Evolutionary conservation across 257 asterid species (phyloP), one percentile per base, ranked within the genome.

Genomic region (Hygrophila difformis): DNA sequence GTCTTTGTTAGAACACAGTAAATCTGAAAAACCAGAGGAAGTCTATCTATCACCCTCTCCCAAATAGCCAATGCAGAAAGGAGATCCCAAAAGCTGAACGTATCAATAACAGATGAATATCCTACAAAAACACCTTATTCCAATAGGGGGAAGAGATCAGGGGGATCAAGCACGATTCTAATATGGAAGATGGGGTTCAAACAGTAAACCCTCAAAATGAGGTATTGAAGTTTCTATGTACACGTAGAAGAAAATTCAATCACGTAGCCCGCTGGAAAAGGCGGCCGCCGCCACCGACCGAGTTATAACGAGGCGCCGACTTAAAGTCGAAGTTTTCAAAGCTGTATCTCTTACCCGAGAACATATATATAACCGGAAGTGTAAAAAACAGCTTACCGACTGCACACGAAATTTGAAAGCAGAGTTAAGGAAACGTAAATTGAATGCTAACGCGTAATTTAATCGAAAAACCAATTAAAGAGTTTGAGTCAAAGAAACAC

Each of bases 191-290:
- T n/a, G n/a, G n/a, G n/a, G n/a, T n/a, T n/a, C n/a, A 22, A 10
- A 22, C 19, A 35, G 0, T 3, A 44, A 10, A 46, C 4, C 51
- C 22, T 33, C 21, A 18, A 45, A n/a, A 49, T 31, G 42, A 26
- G 26, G 6, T 20, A 5, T 1, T 5, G 12, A 33, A 6, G 10
- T 0, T 5, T 9, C 8, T 33, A 50, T 13, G 28, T 31, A n/a
- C 16, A 38, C 14, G 31, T 31, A 52, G 14, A 15, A 50, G 61
- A 63, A 68, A 56, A 43, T 51, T 65, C 72, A 63, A 53, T 17
- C 5, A 54, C 56, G 52, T n/a, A n/a, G n/a, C n/a, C n/a, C 31
- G 31, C 31, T 3, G 31, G 31, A 1, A 26, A 26, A 26, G 7
- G 31, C 31, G 7, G 31, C 31, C 31, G 4, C 31, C 31, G 31